A percentile compares a stretch with the other conserved stretches of the same genome.
Conservation (phyloP, 257 asterid species). For the Gentiana dahurica region DNA sequence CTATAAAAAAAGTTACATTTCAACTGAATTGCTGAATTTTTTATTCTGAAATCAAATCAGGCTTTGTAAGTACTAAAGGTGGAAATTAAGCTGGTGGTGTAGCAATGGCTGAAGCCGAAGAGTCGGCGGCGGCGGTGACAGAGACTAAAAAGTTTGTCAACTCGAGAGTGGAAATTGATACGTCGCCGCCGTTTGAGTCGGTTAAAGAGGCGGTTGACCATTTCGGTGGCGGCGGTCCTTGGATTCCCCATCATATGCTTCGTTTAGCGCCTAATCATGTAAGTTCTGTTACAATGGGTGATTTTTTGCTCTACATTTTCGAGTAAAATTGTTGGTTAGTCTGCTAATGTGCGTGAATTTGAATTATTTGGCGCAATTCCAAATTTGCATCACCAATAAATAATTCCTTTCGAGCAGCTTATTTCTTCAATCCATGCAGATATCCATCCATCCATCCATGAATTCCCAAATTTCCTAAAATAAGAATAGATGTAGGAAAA, state of each 20-base stretch:
- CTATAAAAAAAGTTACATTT: slow-evolving; percentile 4
- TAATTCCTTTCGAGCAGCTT: too few species aligned
- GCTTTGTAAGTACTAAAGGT: too few species aligned
- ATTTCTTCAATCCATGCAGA: too few species aligned
- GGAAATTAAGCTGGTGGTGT: neutral
- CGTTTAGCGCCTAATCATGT: slow-evolving; percentile 44
- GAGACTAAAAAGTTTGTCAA: slow-evolving; percentile 41
- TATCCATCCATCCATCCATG: too few species aligned
- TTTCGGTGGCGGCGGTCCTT: slow-evolving; percentile 81
- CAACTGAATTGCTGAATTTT: neutral
- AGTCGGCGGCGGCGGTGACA: slow-evolving; percentile 17
- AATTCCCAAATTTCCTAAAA: too few species aligned
- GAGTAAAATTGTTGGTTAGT: too few species aligned
- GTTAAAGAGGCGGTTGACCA: slow-evolving; percentile 90
- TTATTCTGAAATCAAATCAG: too few species aligned
- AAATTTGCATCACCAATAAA: too few species aligned
- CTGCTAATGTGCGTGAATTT: too few species aligned
- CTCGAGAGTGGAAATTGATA: slow-evolving; percentile 76
- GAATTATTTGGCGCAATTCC: too few species aligned
- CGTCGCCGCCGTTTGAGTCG: slow-evolving; percentile 86
- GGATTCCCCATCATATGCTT: slow-evolving; percentile 62
- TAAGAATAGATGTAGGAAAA: too few species aligned
- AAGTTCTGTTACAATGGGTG: slow-evolving; percentile 1
- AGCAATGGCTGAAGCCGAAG: slow-evolving; percentile 6
- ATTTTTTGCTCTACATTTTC: too few species aligned